phyloP scores from a whole-genome alignment of 805 yeast species.

The Wickerhamomyces kurtzmanii region DNA sequence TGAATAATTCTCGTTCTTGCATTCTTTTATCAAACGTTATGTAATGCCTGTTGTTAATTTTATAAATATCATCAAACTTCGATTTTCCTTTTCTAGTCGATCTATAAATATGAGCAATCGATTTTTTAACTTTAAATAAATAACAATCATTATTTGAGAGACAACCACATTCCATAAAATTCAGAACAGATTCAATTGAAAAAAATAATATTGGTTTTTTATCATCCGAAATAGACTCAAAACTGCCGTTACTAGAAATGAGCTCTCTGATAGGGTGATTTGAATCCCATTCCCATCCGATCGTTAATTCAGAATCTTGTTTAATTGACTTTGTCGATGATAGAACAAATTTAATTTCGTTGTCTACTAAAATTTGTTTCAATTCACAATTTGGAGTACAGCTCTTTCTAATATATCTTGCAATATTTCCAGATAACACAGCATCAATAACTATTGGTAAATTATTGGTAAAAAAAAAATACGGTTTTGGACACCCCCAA shows the following conservation, averaged over 20 bases:
- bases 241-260: constrained; percentile 29
- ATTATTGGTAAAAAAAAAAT: constrained; percentile 45
- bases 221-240: constrained; percentile 44
- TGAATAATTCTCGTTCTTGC: constrained; percentile 13
- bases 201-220: constrained; percentile 48
- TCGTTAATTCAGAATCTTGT: constrained; percentile 61
- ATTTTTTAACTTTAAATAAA: constrained; percentile 50
- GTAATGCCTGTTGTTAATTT: constrained; percentile 23
- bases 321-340: constrained; percentile 46
- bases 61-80: constrained; percentile 19
- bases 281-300: constrained; percentile 87
- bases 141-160: constrained; percentile 39
- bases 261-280: constrained; percentile 63
- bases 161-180: constrained; percentile 58
- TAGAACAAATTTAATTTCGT: constrained; percentile 42
- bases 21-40: constrained; percentile 22
- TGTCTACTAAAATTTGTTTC: constrained; percentile 28
- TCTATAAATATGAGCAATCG: constrained; percentile 48
- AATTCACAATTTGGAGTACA: constrained; percentile 72
- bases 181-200: constrained; percentile 51
- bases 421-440: constrained; percentile 66
- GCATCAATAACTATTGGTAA: constrained; percentile 67
- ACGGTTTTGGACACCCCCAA: constrained; percentile 61
- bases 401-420: constrained; percentile 66
- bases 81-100: constrained; percentile 27